phyloP scores from a whole-genome alignment of 371 early-diverging fungal genomes.

The Fennellomyces sp. region DNA sequence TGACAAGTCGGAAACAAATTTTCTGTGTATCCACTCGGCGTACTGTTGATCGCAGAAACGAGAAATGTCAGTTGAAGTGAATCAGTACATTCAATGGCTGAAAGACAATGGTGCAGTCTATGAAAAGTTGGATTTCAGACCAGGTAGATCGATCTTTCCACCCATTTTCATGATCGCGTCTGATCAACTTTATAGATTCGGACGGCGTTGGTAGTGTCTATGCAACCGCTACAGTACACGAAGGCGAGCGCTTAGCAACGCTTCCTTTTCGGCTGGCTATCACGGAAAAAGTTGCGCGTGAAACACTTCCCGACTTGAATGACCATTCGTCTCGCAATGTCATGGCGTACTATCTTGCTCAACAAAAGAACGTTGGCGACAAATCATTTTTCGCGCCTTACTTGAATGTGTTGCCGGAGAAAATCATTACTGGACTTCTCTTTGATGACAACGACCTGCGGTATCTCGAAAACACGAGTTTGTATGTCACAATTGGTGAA shows the following conservation, averaged over 20 bases:
- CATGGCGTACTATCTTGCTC: conserved; percentile 39
- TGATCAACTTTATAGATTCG: conserved; percentile 17
- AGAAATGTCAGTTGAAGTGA: conserved; percentile 2
- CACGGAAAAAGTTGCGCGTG: conserved; percentile 47
- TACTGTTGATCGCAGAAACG: conserved; percentile 2
- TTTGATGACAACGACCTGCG: conserved; percentile 49
- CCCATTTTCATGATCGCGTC: background rate
- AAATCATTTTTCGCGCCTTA: conserved; percentile 55
- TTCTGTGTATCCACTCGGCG: background rate
- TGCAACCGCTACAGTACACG: conserved; percentile 28
- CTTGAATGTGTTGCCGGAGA: conserved; percentile 48
- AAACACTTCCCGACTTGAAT: conserved; percentile 28
- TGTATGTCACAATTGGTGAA: conserved; percentile 44
- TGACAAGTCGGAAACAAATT: background rate
- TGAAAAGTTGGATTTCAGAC: conserved; percentile 39
- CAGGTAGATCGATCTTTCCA: conserved; percentile 22
- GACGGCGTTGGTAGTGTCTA: conserved; percentile 47
- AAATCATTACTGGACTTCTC: conserved; percentile 44
- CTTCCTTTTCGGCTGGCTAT: conserved; percentile 48
- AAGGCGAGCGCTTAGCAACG: conserved; percentile 33
- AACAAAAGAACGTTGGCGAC: conserved; percentile 33
- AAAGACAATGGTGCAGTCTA: conserved; percentile 39
- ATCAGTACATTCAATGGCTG: conserved; percentile 38
- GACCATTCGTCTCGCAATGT: conserved; percentile 39
- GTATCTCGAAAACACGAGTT: conserved; percentile 53